Evolutionary conservation across 129 eudicot species (phyloP), one percentile per base, ranked within the genome.

Genomic region (Chrysanthemum lavandulifolium): DNA sequence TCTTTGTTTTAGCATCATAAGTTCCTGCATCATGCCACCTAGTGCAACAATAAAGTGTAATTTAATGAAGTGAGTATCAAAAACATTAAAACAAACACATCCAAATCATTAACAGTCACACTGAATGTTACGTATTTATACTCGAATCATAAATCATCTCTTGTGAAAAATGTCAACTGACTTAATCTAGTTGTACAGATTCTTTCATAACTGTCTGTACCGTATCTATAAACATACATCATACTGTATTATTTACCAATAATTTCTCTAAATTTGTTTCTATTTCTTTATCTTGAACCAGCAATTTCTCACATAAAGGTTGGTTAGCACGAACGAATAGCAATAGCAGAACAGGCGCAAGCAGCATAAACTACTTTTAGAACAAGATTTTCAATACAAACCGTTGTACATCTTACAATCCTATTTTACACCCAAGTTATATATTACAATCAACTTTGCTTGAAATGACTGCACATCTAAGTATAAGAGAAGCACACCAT

Each of bases 1-100:
- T 90, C 82, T 83, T 90, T 27, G 97, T 84, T 65, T 79, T 88
- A 29, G 86, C 90, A 77, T 94, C 97, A 68, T 86, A 94, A 40
- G 97, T 94, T 5, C 98, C 98, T 5, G 98, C 98, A 74, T 94
- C 98, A 59, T 93, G 96, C 96, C 98, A 93, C 79, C 98, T 92
- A 77, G 71, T 76, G 53, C 48, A 63, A 47, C 36, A 67, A 49
- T 57, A 69, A 62, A 73, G 58, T 62, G 19, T 61, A 27, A 53
- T 45, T 47, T 40, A 40, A 40, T 40, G 10, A 36, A 40, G 1
- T 40, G 47, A 40, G 47, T 40, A 40, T 8, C 47, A 40, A 40
- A 36, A 40, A 6, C 47, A 40, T 40, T 6, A 40, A 40, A 40
- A 40, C 45, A 40, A 5, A 6, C 45, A 6, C 12, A 53, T 15